phyloP scores from a whole-genome alignment of 768 basidiomycete species.

The Leccinum subgranulosum region DNA sequence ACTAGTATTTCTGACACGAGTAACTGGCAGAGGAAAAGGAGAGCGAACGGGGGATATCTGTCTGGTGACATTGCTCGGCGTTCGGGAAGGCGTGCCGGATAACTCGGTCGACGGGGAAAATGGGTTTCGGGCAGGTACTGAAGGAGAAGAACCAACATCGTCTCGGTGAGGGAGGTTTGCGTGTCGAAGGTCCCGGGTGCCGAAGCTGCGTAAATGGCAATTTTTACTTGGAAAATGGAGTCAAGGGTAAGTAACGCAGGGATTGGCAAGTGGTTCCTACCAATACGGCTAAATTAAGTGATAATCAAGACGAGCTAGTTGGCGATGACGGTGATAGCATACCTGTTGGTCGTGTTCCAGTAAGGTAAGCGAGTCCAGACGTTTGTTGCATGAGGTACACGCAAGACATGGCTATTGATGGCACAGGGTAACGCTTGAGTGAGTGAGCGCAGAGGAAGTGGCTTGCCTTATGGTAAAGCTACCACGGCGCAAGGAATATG shows the following conservation, averaged over 20 bases:
- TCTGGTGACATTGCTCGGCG: conserved; percentile 20
- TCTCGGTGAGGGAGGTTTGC: conserved; percentile 60
- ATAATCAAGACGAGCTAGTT: conserved; percentile 2
- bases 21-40: conserved; percentile 34
- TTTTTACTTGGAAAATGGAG: conserved; percentile 55
- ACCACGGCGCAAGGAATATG: not conserved
- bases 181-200: conserved; percentile 68
- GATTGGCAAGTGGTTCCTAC: conserved; percentile 22
- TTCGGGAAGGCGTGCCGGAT: conserved; percentile 9
- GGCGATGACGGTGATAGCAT: conserved; percentile 17
- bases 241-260: not conserved
- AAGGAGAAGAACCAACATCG: conserved; percentile 34
- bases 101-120: conserved; percentile 13
- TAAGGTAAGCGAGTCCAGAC: conserved; percentile 72
- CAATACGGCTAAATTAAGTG: conserved; percentile 39
- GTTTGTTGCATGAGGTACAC: conserved; percentile 72
- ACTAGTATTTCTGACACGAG: conserved; percentile 19
- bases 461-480: conserved; percentile 78
- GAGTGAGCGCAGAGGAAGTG: not conserved
- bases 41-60: conserved; percentile 28
- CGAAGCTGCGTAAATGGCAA: conserved; percentile 79
- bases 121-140: conserved; percentile 28
- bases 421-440: not conserved
- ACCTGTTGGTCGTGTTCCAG: conserved; percentile 85
- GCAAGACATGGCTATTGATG: conserved; percentile 68